Base-by-base conservation (phyloP, 805 yeast genomes). In the Myxozyma neotropica region DNA sequence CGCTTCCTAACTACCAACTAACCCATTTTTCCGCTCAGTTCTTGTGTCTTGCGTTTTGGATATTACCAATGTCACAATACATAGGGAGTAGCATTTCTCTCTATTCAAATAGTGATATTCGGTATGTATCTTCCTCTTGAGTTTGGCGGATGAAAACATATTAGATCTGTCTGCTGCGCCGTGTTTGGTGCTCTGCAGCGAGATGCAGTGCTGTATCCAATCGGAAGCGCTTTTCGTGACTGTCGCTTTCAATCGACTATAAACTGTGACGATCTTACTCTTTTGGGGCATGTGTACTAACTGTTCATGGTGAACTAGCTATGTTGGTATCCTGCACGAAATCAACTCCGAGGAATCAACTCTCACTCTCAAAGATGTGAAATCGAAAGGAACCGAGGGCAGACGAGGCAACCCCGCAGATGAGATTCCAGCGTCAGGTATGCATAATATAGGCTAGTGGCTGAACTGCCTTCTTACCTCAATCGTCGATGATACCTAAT, bases 341-440 rank as follows among this genome's bases (percentile, higher is more conserved):
- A 89, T 94, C 69, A 90, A 90, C 73, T 94, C 96, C 29, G 92
- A 89, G 59, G 88, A 87, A 61, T 89, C 96, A 65, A 90, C 97
- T 1, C 94, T 93, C 52, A 86, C 97, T 4, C 80, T 93, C 69
- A 81, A 81, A 49, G 79, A 84, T 55, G 98, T 93, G 50, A 81
- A 89, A 62, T 84, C 90, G 53, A 86, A 86, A 66, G 99, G 98
- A 56, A 88, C 97, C 21, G 98, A 93, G 74, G 97, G 96, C 31
- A 83, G 98, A 69, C 79, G 87, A 66, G 75, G 77, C 13, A 90
- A 87, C 72, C 86, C 88, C 2, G 77, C 80, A 15, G 79, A 81
- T 64, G 95, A 89, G 72, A 84, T 90, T 42, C 81, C 83, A 57
- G 87, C 95, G 5, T 85, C 89, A 19, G 70, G 67, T 64, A 39